Percentiles rank a stretch among this genome's conserved stretches.
phyloP scores from a whole-genome alignment of 768 basidiomycete species.

The Trametes villosa region DNA sequence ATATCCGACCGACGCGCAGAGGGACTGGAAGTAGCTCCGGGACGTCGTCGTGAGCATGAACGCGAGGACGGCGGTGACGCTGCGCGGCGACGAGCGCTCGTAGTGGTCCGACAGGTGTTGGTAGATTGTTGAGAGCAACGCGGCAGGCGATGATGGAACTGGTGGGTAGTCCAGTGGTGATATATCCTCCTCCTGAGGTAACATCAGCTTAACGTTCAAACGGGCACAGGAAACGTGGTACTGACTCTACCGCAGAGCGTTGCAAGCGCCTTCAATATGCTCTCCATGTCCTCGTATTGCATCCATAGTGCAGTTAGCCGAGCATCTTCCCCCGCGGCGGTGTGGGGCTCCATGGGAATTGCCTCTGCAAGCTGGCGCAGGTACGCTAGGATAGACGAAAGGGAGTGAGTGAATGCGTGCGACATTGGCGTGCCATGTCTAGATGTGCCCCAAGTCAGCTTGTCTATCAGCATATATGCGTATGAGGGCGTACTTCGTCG shows the following conservation, averaged over 20 bases:
- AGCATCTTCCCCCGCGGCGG: background rate
- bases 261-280: constrained; percentile 48
- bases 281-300: constrained; percentile 29
- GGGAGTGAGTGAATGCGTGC: constrained; percentile 68
- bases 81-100: constrained; percentile 52
- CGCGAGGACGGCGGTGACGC: constrained; percentile 60
- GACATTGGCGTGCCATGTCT: constrained; percentile 39
- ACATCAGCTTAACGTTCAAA: background rate
- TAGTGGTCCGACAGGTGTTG: constrained; percentile 56
- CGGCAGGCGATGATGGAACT: constrained; percentile 39
- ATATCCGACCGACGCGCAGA: constrained; percentile 66
- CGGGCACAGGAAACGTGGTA: constrained; percentile 1
- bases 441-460: background rate
- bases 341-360: background rate
- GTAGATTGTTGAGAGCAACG: constrained; percentile 67
- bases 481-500: constrained; percentile 47
- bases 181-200: constrained; percentile 18
- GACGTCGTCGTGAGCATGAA: constrained; percentile 71
- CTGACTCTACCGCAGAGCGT: constrained; percentile 64
- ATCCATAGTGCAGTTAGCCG: constrained; percentile 31
- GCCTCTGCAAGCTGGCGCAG: constrained; percentile 42
- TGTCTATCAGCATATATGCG: background rate
- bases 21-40: constrained; percentile 58
- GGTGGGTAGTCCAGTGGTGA: constrained; percentile 21
- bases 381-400: constrained; percentile 57